Evolutionary conservation across 768 basidiomycete genomes (phyloP).

Genomic region (Amanita phalloides): DNA sequence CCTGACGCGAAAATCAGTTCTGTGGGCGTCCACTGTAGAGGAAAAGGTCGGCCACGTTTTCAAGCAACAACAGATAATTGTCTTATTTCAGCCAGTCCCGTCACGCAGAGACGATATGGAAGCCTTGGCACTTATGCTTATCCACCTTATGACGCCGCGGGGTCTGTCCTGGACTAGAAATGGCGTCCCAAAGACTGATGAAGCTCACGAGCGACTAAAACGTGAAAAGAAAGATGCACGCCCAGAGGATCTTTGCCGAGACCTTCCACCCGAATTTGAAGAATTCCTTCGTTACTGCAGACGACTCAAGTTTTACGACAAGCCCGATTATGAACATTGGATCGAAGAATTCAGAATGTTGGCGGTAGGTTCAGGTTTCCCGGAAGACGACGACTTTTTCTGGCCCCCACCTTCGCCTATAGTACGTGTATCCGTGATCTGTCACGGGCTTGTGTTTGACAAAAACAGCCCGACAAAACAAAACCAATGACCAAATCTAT

Average conservation of each 20-base stretch:
- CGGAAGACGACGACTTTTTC: conserved; percentile 47
- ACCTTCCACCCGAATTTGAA: conserved; percentile 63
- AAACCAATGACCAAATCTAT: conserved; percentile 5
- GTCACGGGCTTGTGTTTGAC: neutral
- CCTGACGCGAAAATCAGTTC: conserved; percentile 27
- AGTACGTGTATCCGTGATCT: conserved; percentile 12
- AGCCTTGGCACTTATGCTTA: conserved; percentile 68
- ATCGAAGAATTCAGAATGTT: conserved; percentile 52
- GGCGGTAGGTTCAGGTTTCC: conserved; percentile 49
- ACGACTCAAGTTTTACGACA: conserved; percentile 54
- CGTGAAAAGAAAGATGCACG: conserved; percentile 49
- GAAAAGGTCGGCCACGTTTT: conserved; percentile 39
- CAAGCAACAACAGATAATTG: neutral
- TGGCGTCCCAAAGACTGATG: conserved; percentile 65
- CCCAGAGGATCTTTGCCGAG: conserved; percentile 59
- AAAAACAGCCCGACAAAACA: neutral
- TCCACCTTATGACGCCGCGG: conserved; percentile 67
- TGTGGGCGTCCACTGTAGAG: conserved; percentile 66
- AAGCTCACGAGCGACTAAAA: conserved; percentile 51
- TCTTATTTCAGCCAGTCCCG: conserved; percentile 38
- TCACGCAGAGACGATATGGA: conserved; percentile 75
- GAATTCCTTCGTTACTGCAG: conserved; percentile 69
- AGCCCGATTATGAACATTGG: conserved; percentile 61
- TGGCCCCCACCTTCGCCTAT: conserved; percentile 55
- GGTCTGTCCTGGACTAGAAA: conserved; percentile 73